Base-by-base conservation (phyloP, 2,329 filamentous ascomycete genomes). In the Fusarium sp. region DNA sequence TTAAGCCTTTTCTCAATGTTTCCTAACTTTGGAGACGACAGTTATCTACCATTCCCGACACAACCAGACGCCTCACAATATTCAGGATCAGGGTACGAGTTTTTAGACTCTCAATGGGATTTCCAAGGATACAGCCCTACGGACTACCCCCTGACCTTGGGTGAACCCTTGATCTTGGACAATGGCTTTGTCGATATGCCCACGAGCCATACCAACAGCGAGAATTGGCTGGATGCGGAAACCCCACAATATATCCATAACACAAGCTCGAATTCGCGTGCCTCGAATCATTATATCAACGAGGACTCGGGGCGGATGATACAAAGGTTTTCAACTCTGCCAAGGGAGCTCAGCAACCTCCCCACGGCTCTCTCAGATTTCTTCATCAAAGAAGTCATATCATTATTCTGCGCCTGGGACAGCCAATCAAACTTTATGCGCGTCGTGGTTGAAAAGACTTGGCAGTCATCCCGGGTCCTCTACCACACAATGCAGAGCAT, bases 401-500 rank as follows among this genome's bases (percentile, higher is more conserved):
- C 70, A 0, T 67, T 74, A 0, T 74, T 73, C 13, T 73, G 68
- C 38, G 33, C 54, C 6, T 74, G 68, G 70, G 71, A 74, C 3
- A 70, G 70, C 58, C 59, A 64, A 4, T 62, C 65, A 5, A 74
- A 74, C 44, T 36, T 60, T 4, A 70, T 74, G 72, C 67, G 72
- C 13, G 65, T 62, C 23, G 67, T 74, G 3, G 57, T 70, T 8
- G 72, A 70, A 38, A 65, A 49, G n/a, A 54, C 60, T 14, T 74
- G 70, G 73, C 60, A 70, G 16, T 66, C 57, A 1, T 73, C 68
- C 3, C 57, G 61, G 3, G 61, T 62, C 4, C 50, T 73, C 1
- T 60, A 73, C 54, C 72, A 74, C 38, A 68, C 72, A 11, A 70
- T 69, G 8, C 72, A 73, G 40, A 74, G 70, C 67, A 73, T 74